A percentile compares a stretch with the other conserved stretches of the same genome.
Evolutionary conservation across 2,329 filamentous ascomycete species (phyloP).

Genomic region (Fusarium musae): DNA sequence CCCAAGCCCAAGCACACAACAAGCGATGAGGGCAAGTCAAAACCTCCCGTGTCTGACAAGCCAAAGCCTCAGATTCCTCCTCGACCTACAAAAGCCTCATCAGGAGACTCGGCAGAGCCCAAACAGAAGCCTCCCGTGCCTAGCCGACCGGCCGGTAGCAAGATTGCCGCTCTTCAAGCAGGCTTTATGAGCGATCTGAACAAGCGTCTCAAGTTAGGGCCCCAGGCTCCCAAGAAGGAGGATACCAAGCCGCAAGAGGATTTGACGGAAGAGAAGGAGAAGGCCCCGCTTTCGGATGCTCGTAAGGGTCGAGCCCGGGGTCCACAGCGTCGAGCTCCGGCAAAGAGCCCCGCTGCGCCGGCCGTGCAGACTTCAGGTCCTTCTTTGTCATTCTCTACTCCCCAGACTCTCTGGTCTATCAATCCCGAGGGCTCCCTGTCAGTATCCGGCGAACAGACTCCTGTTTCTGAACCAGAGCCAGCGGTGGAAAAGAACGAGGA

Average conservation of each 20-base stretch:
- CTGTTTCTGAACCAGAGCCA: constrained; percentile 17
- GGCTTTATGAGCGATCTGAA: constrained; percentile 95
- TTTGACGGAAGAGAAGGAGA: constrained; percentile 69
- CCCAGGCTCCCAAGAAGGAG: constrained; percentile 81
- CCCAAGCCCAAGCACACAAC: constrained; percentile 61
- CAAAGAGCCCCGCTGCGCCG: constrained; percentile 58
- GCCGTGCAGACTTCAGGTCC: constrained; percentile 49
- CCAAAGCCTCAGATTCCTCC: constrained; percentile 70
- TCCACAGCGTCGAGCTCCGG: constrained; percentile 79
- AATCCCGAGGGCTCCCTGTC: constrained; percentile 59
- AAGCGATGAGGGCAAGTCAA: constrained; percentile 53
- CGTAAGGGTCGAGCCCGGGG: constrained; percentile 91
- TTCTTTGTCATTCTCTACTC: constrained; percentile 59
- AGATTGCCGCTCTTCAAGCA: constrained; percentile 90
- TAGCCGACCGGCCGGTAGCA: constrained; percentile 76
- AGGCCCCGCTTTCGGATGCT: constrained; percentile 85
- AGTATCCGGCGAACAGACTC: constrained; percentile 34
- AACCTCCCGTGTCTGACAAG: constrained; percentile 61
- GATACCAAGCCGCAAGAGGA: constrained; percentile 69
- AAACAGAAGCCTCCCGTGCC: constrained; percentile 90
- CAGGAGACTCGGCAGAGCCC: constrained; percentile 54
- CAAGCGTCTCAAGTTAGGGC: constrained; percentile 86
- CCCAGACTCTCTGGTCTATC: constrained; percentile 64
- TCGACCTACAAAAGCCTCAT: constrained; percentile 66
- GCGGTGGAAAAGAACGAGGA: constrained; percentile 14